phyloP scores from a whole-genome alignment of 2,329 filamentous ascomycete species.

The Lecanoromycetidae sp. region DNA sequence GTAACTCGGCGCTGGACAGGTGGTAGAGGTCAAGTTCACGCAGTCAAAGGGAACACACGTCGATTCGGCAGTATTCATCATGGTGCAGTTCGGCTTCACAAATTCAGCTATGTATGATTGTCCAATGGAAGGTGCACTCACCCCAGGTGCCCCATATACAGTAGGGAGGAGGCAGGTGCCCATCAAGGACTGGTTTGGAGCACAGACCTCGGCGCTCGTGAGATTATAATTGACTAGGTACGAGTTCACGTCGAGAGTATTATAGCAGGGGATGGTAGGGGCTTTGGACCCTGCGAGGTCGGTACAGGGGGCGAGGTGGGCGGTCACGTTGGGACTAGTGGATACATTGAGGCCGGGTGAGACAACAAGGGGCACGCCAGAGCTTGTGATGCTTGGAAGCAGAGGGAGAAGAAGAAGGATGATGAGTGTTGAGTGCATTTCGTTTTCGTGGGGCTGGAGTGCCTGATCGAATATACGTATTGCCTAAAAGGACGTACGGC shows the following conservation, averaged over 20 bases:
- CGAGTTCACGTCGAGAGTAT: constrained; percentile 5
- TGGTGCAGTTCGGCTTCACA: constrained; percentile 10
- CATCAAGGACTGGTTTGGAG: constrained; percentile 10
- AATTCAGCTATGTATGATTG: no score
- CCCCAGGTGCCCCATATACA: background rate
- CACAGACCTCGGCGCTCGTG: constrained; percentile 7
- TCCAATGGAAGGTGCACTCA: no score
- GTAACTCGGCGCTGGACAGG: constrained; percentile 4
- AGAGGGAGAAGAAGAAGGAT: constrained; percentile 1
- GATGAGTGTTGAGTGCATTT: background rate
- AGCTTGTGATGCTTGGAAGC: no score
- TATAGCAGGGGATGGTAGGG: constrained; percentile 8
- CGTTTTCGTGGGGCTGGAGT: no score
- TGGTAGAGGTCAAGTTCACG: background rate
- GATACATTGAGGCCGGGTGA: constrained; percentile 13
- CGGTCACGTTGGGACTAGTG: constrained; percentile 1
- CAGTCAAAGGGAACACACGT: background rate
- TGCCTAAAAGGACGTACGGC: background rate
- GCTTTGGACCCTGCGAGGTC: constrained; percentile 7
- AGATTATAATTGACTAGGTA: constrained; percentile 12
- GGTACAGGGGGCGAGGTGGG: constrained; percentile 10
- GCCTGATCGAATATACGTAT: background rate
- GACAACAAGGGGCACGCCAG: constrained; percentile 11
- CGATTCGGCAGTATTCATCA: background rate
- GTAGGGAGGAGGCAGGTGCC: constrained; percentile 6